Conservation (phyloP, 2,329 filamentous ascomycete species). For the Metarhizium humberi region DNA sequence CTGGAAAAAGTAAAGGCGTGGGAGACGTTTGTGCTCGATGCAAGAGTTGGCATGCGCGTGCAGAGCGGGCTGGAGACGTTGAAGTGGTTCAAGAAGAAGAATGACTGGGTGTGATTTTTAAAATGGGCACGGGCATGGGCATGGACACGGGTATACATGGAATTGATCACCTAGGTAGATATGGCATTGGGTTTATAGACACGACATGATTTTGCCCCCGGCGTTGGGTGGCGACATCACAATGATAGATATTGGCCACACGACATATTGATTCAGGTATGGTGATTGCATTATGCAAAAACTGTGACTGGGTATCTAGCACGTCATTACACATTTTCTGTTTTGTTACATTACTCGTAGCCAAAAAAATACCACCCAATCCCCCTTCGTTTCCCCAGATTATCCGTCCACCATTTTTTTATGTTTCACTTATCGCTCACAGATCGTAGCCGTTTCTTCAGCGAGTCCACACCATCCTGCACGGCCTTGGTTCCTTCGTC, state of each 20-base stretch:
- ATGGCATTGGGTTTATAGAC: background rate
- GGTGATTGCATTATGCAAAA: background rate
- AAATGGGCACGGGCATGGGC: background rate
- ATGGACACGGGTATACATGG: background rate
- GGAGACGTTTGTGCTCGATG: slow-evolving; percentile 66
- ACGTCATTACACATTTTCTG: background rate
- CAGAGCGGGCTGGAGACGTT: slow-evolving; percentile 61
- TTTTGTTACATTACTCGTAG: background rate
- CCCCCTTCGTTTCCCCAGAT: background rate
- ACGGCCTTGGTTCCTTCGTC: slow-evolving; percentile 22
- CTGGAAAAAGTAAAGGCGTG: slow-evolving; percentile 60
- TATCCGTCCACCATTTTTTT: too few relatives aligned
- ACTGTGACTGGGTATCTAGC: background rate
- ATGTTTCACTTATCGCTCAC: slow-evolving; percentile 6
- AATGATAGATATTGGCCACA: background rate
- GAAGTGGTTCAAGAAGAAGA: slow-evolving; percentile 40
- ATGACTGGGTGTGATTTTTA: slow-evolving; percentile 18
- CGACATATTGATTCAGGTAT: background rate
- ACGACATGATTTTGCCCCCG: background rate
- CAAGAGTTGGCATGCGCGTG: slow-evolving; percentile 63
- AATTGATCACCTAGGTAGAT: too few relatives aligned
- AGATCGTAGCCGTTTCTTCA: slow-evolving; percentile 17
- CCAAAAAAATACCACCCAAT: background rate
- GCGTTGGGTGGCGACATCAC: background rate
- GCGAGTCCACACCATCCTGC: slow-evolving; percentile 17